Base-by-base conservation (phyloP, 768 basidiomycete genomes). In the Phanerodontia chrysosporium region DNA sequence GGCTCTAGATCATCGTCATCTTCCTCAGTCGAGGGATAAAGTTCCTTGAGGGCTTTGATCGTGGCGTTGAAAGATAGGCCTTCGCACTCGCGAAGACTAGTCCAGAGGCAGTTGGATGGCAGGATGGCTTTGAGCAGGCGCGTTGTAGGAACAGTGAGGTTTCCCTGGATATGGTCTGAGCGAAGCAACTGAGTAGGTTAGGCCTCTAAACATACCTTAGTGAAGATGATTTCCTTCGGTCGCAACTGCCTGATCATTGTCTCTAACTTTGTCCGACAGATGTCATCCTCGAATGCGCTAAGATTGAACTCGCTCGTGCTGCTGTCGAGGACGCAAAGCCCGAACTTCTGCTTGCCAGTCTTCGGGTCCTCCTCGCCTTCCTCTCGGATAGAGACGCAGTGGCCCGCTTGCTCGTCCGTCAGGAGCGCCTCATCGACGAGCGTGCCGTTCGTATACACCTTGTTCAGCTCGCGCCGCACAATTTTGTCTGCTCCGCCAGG, bases 371-470 rank as follows among this genome's bases (percentile, higher is more conserved):
- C 67, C 45, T 67, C 67, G 21, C 69, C 64, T 27, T 73, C 77
- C 67, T 92, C 91, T 7, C 87, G 87, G 69, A 99, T 85, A 9
- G 92, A 87, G 27, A 98, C 83, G 69, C 96, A 98, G 68, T 99
- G 97, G 3, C 92, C 93, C 0, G 94, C 92, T 73, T 98, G 90
- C 61, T 98, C 97, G 59, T 97, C 92, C 0, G 83, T 88, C 30
- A 98, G 79, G 57, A 96, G 85, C 48, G 89, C 85, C 12, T 86
- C 86, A 65, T 99, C 97, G 49, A 98, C 89, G 25, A 98, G 85
- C 0, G 97, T 99, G 2, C 97, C 97, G 53, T 92, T 92, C 0
- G 97, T 99, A 69, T 95, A 91, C 45, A 99, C 93, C 76, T 95
- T 96, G 72, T 91, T 91, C 51, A 99, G 79, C 66, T 95, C 97